Evolutionary conservation across 345 rosid species (phyloP), one percentile per base, ranked within the genome.

Genomic region (Populus tremula): DNA sequence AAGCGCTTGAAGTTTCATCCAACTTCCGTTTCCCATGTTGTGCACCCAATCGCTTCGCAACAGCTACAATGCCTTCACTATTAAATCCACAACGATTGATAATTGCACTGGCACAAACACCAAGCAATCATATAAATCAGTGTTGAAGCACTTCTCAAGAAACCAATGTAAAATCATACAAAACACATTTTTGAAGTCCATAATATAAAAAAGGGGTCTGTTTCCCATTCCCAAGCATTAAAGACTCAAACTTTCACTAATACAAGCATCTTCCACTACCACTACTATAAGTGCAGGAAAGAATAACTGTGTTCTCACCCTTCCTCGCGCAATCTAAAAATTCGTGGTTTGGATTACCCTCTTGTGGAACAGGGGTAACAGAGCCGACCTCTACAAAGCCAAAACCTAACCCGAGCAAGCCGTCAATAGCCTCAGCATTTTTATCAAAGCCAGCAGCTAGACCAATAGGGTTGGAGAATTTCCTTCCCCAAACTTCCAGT

Each of bases 361-460:
- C 98, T 81, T 96, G 99, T 53, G 98, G 97, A 76, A 88, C 88
- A 79, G 99, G 99, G 36, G 98, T 93, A 43, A 93, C 99, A 5
- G 99, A 96, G 56, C 99, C 99, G 70, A 96, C 97, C 85, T 96
- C 99, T 21, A 96, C 98, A 83, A 90, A 93, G 35, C 99, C 99
- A 84, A 96, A 93, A 71, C 99, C 98, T 82, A 93, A 36, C 39
- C 92, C 98, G 68, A 96, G 90, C 66, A 93, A 83, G 64, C 99
- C 97, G 20, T 96, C 99, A 50, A 94, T 87, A 72, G 99, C 98
- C 79, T 91, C 97, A 80, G 98, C 98, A 85, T 93, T 96, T 89
- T 96, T 96, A 83, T 96, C 99, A 64, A 96, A 96, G 12, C 99
- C 99, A 84, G 99, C 99, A 85, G 99, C 93, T 72, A 93, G 98